Percentiles rank a stretch among this genome's conserved stretches.
These are phyloP conservation scores for Fusarium robinianum DNA, from an alignment of 2,329 filamentous ascomycete species.

Conservation along the genomic window DNA sequence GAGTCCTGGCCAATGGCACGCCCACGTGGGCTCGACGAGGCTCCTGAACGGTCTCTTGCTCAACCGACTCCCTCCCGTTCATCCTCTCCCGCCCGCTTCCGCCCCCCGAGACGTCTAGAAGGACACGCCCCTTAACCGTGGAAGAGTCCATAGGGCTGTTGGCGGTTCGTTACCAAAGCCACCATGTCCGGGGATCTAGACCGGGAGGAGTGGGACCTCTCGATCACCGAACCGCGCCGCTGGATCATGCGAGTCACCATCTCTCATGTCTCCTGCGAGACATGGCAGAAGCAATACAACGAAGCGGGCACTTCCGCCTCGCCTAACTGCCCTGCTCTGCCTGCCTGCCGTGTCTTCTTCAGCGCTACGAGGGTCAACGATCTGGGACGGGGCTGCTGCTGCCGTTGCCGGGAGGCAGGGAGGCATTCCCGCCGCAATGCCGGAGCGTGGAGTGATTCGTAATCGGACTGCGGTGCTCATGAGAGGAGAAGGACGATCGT, in stretches of 20 bases:
- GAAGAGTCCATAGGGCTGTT: too few relatives aligned
- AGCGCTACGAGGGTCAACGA: not conserved
- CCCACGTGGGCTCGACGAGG: constrained; percentile 2
- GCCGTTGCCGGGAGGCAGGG: too few relatives aligned
- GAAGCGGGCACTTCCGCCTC: not conserved
- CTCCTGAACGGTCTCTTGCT: not conserved
- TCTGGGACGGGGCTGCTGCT: too few relatives aligned
- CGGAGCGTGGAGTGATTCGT: not conserved
- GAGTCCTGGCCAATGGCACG: not conserved
- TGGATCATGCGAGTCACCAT: constrained; percentile 1
- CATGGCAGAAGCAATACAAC: not conserved
- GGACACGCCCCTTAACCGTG: too few relatives aligned
- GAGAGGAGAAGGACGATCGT: not conserved
- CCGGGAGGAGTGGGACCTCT: not conserved
- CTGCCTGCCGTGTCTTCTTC: not conserved
- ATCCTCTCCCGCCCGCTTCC: not conserved
- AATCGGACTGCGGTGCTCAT: not conserved
- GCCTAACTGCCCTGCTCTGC: not conserved
- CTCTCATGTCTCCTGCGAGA: not conserved
- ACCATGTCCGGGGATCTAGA: constrained; percentile 1
- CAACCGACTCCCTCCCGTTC: too few relatives aligned
- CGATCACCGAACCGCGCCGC: not conserved
- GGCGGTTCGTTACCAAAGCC: constrained; percentile 1
- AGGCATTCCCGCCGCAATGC: not conserved
- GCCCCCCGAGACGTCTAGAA: constrained; percentile 2